Percentiles rank a stretch among this genome's conserved stretches.
These are phyloP conservation scores for Metschnikowia sp. DNA, from an alignment of 805 yeast species.

Conservation along the genomic window DNA sequence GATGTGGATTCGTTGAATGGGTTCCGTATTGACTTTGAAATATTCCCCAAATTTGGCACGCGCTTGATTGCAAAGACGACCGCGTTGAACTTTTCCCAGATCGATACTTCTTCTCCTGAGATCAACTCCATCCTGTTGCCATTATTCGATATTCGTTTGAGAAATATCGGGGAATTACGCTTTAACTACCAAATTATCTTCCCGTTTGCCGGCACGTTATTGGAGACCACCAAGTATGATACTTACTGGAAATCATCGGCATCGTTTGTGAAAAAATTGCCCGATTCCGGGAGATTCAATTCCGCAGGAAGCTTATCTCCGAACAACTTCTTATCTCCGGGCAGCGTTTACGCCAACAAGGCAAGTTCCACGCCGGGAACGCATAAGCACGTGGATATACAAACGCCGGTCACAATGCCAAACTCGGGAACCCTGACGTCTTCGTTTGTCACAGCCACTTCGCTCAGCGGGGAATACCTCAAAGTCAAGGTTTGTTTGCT, in stretches of 20 bases:
- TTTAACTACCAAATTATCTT: constrained; percentile 79
- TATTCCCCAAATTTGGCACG: constrained; percentile 93
- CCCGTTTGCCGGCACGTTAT: constrained; percentile 81
- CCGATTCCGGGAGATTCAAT: constrained; percentile 25
- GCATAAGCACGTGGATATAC: constrained; percentile 11
- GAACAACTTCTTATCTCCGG: constrained; percentile 37
- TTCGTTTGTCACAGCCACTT: constrained; percentile 87
- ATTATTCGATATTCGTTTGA: constrained; percentile 73
- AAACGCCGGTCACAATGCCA: constrained; percentile 8
- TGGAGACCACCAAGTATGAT: constrained; percentile 89
- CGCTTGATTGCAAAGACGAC: constrained; percentile 86
- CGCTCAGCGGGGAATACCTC: constrained; percentile 77
- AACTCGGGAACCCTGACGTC: constrained; percentile 27
- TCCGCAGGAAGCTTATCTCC: constrained; percentile 43
- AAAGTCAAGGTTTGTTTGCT: constrained; percentile 67
- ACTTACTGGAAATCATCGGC: constrained; percentile 94
- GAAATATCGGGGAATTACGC: constrained; percentile 75
- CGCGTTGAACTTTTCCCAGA: constrained; percentile 54
- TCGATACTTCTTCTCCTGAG: constrained; percentile 40
- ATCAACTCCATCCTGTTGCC: constrained; percentile 54
- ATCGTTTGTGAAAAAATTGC: constrained; percentile 41
- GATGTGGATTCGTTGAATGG: constrained; percentile 60
- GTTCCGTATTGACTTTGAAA: constrained; percentile 79
- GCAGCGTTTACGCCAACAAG: constrained; percentile 21
- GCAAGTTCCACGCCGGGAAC: constrained; percentile 12